Conservation (phyloP, 371 early-diverging fungal genomes). For the Parasitella parasitica region DNA sequence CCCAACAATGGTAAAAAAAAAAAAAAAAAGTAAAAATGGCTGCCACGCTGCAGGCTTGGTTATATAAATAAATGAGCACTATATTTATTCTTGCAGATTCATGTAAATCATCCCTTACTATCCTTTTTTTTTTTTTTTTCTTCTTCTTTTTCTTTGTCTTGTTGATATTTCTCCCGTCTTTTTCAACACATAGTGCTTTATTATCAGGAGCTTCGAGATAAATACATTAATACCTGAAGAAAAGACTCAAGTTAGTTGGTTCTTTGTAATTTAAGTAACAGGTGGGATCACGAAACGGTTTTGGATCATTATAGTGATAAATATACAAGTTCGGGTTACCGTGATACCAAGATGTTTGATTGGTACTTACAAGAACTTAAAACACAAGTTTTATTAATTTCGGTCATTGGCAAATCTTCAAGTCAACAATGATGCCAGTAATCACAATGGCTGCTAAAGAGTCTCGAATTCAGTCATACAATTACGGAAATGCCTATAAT, state of each 20-base stretch:
- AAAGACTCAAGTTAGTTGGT: no score
- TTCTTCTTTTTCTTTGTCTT: background rate
- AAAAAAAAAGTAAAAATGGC: no score
- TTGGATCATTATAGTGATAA: background rate
- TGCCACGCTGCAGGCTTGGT: no score
- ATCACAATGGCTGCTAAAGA: background rate
- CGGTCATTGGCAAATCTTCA: background rate
- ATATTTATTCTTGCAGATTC: background rate
- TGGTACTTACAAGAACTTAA: background rate
- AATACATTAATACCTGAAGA: no score
- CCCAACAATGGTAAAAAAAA: no score
- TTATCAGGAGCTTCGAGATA: no score
- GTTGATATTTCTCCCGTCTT: background rate
- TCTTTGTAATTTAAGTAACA: no score
- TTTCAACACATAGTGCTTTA: background rate
- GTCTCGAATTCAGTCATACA: background rate
- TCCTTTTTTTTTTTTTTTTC: background rate
- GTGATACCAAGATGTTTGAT: background rate
- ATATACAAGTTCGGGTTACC: background rate
- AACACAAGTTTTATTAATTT: background rate
- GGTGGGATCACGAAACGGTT: background rate
- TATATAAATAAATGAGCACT: no score
- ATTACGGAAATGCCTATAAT: background rate
- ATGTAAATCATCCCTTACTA: background rate
- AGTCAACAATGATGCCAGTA: background rate